A percentile compares a stretch with the other conserved stretches of the same genome.
phyloP scores from a whole-genome alignment of 1,284 basidiomycete genomes.

The Irpex rosettiformis region DNA sequence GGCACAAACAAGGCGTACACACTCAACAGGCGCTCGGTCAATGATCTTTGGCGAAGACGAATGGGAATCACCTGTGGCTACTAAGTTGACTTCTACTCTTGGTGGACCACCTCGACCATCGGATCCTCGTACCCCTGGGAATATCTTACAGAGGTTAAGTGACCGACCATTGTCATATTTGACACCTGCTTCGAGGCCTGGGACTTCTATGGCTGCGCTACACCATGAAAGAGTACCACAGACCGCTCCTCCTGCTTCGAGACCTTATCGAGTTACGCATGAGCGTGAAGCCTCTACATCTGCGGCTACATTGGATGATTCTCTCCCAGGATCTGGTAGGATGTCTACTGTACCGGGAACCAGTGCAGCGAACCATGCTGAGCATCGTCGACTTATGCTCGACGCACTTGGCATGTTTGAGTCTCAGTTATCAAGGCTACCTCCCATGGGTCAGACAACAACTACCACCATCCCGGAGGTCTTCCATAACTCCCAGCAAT shows the following conservation, averaged over 20 bases:
- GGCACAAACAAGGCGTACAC: slow-evolving; percentile 6
- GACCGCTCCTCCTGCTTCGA: slow-evolving; percentile 33
- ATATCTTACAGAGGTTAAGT: slow-evolving; percentile 4
- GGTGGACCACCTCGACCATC: not conserved
- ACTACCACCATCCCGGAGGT: slow-evolving; percentile 47
- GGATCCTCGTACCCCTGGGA: not conserved
- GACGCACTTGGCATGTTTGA: slow-evolving; percentile 72
- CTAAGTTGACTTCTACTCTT: not conserved
- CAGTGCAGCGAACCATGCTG: slow-evolving; percentile 32
- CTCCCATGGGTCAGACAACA: slow-evolving; percentile 38
- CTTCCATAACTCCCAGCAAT: slow-evolving; percentile 53
- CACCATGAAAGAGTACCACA: slow-evolving; percentile 31
- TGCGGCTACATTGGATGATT: not conserved
- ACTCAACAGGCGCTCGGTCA: slow-evolving; percentile 9
- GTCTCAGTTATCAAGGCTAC: slow-evolving; percentile 50
- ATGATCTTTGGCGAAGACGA: slow-evolving; percentile 5
- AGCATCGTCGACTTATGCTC: slow-evolving; percentile 65
- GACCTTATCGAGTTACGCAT: slow-evolving; percentile 32
- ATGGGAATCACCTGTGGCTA: slow-evolving; percentile 10
- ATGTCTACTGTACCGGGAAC: slow-evolving; percentile 16
- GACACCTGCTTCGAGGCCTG: slow-evolving; percentile 32
- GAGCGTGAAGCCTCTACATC: slow-evolving; percentile 11
- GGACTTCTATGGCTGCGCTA: slow-evolving; percentile 50
- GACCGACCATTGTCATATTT: slow-evolving; percentile 19
- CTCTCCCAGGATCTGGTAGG: not conserved